Evolutionary conservation across 352 stramenopile genomes (phyloP).

Genomic region (Pythium chondricola): DNA sequence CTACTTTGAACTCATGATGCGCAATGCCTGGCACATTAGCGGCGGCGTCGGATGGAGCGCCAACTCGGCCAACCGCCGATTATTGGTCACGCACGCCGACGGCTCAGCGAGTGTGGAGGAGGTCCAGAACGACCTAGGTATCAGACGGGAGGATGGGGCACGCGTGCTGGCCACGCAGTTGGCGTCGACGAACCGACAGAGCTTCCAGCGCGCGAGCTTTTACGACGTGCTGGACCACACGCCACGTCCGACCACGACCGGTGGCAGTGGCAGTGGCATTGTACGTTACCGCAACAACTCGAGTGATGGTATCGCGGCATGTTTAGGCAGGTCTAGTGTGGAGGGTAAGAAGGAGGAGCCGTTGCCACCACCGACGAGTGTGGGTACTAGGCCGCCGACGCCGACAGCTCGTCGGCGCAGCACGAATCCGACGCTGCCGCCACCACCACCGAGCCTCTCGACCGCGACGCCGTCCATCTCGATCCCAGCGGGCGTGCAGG

Average conservation of each 20-base stretch:
- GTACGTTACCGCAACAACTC: constrained; percentile 39
- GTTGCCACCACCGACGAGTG: not conserved
- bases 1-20: constrained; percentile 92
- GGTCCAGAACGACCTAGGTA: constrained; percentile 38
- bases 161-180: constrained; percentile 28
- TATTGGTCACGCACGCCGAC: constrained; percentile 62
- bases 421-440: constrained; percentile 1
- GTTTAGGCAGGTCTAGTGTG: constrained; percentile 17
- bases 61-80: constrained; percentile 53
- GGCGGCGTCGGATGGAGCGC: constrained; percentile 39
- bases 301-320: constrained; percentile 46
- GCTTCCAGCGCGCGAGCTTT: constrained; percentile 29
- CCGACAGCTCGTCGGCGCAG: constrained; percentile 2
- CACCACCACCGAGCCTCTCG: constrained; percentile 8
- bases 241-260: constrained; percentile 6
- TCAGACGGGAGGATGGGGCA: constrained; percentile 23
- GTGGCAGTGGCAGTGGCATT: constrained; percentile 12
- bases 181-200: not conserved
- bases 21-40: constrained; percentile 74
- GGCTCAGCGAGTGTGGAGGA: constrained; percentile 39
- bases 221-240: constrained; percentile 60
- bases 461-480: constrained; percentile 1
- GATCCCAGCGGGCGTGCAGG: constrained; percentile 40
- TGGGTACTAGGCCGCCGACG: not conserved
- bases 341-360: not conserved